Conservation (phyloP, 2,329 filamentous ascomycete genomes). For the Aspergillus sp. region DNA sequence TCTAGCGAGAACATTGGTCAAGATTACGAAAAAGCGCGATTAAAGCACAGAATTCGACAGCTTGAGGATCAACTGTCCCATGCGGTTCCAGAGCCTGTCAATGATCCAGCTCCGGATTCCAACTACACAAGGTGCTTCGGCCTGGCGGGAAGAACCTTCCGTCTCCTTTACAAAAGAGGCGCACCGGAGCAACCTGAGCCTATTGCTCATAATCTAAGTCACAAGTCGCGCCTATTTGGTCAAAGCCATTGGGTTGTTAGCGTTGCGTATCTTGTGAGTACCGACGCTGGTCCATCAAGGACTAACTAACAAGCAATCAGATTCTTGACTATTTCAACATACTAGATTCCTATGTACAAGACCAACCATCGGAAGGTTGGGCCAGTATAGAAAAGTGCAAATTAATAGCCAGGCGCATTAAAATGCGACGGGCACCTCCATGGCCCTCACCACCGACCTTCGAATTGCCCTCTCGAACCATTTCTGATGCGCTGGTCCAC, state of each 20-base stretch:
- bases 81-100: background rate
- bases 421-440: conserved; percentile 46
- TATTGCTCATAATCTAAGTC: background rate
- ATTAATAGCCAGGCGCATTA: conserved; percentile 53
- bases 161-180: background rate
- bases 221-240: background rate
- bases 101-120: background rate
- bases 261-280: background rate
- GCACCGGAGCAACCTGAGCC: background rate
- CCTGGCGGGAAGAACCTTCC: background rate
- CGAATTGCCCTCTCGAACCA: conserved; percentile 44
- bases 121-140: background rate
- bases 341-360: conserved; percentile 43
- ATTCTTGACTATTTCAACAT: conserved; percentile 39
- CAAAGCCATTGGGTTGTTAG: conserved; percentile 1
- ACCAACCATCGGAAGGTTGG: conserved; percentile 38
- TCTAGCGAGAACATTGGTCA: background rate
- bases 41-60: background rate
- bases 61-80: background rate
- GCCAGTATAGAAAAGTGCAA: conserved; percentile 53
- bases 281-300: background rate
- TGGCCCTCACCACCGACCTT: conserved; percentile 48
- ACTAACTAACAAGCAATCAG: conserved; percentile 7
- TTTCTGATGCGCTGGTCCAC: conserved; percentile 52
- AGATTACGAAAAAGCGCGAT: background rate